Percentiles rank a stretch among this genome's conserved stretches.
Evolutionary conservation across 768 basidiomycete genomes (phyloP).

Genomic region (Cystofilobasidium capitatum): DNA sequence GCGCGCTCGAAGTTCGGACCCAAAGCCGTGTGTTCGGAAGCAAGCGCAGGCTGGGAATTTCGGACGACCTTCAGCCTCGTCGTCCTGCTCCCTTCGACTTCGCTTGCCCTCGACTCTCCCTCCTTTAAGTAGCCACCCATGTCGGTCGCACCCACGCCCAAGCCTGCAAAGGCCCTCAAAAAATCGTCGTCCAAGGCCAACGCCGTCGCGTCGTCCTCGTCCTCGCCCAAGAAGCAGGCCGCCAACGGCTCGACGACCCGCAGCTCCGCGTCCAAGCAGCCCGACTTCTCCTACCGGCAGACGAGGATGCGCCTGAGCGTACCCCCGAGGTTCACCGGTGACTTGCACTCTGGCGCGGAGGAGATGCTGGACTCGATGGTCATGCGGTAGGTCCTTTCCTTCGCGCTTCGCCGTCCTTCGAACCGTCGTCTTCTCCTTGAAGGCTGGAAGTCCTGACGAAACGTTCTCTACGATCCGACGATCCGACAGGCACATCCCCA

Average conservation of each 20-base stretch:
- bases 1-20: too few relatives aligned
- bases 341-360: constrained; percentile 51
- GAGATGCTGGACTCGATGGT: constrained; percentile 91
- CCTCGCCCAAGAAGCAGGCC: constrained; percentile 3
- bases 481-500: constrained; percentile 63
- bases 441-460: too few relatives aligned
- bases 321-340: constrained; percentile 18
- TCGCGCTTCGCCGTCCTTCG: neutral
- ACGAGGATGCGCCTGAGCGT: constrained; percentile 20
- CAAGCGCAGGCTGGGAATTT: too few relatives aligned
- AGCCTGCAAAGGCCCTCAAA: neutral
- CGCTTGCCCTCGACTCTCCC: neutral
- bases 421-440: neutral
- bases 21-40: too few relatives aligned
- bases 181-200: constrained; percentile 1
- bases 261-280: neutral
- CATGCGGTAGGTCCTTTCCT: constrained; percentile 64
- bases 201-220: constrained; percentile 10
- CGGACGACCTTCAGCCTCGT: too few relatives aligned
- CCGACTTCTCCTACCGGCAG: constrained; percentile 14
- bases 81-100: too few relatives aligned
- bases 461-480: neutral
- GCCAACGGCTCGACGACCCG: neutral
- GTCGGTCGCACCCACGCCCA: too few relatives aligned
- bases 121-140: neutral